Evolutionary conservation across 768 basidiomycete species (phyloP), one percentile per base, ranked within the genome.

Genomic region (Leccinum uliginosum): DNA sequence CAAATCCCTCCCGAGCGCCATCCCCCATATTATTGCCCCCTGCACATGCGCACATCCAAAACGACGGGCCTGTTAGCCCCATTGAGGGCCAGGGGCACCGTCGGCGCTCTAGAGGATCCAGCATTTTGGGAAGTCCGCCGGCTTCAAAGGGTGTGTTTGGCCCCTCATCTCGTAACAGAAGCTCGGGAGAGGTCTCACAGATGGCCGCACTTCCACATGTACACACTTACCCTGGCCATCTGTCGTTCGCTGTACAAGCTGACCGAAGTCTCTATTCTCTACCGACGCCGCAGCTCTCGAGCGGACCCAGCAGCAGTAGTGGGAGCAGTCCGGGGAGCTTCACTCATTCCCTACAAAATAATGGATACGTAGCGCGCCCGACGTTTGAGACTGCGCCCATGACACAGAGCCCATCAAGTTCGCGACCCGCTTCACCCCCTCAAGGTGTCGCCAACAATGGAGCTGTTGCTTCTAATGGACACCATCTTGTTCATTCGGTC

Each of bases 401-500:
- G 24, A 71, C 76, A 1, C 64, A 72, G 26, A 82, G 79, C 64
- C 78, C 80, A 1, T 73, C 80, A 3, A 80, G 75, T 60, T 87
- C 87, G 8, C 78, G 87, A 17, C 79, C 87, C 4, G 78, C 83
- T 1, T 85, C 84, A 0, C 86, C 87, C 4, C 71, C 77, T 50
- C 75, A 76, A 17, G 77, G 76, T 34, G 34, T 45, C 45, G 43
- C 43, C 60, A 69, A 53, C 65, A 70, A 66, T 52, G 69, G 65
- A 38, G 40, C 60, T 49, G 50, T 57, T 54, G 11, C 67, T 23
- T 62, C 69, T 27, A 75, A 74, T 38, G 81, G 85, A 57, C 80
- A 83, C 57, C 84, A 89, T 65, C 81, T 95, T 35, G 91, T 89
- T 4, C 89, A 91, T 66, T 90, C 87, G 1, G 87, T 96, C 23